These are phyloP conservation scores for Wickerhamiella infanticola DNA, from an alignment of 1,139 yeast species.

Conservation along the genomic window DNA sequence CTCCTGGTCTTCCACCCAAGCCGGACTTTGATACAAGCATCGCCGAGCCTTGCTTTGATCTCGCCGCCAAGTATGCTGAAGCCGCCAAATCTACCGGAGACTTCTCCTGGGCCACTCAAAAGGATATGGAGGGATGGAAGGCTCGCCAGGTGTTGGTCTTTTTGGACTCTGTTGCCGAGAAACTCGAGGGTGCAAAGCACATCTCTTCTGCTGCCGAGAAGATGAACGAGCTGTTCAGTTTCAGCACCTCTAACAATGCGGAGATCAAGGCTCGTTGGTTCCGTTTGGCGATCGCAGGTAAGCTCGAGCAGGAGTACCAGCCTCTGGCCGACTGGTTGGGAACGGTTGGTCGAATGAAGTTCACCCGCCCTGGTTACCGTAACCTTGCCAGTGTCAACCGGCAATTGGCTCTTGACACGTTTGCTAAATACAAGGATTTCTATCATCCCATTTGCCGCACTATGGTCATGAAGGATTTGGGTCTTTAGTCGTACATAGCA, in stretches of 20 bases:
- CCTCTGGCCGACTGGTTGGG: constrained; percentile 70
- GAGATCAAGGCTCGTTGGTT: constrained; percentile 74
- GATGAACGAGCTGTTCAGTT: constrained; percentile 34
- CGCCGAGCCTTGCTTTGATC: constrained; percentile 53
- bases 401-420: constrained; percentile 48
- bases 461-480: constrained; percentile 63
- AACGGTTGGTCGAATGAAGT: constrained; percentile 89
- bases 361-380: constrained; percentile 73
- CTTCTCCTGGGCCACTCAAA: constrained; percentile 20
- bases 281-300: constrained; percentile 31
- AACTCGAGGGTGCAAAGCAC: constrained; percentile 23
- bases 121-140: constrained; percentile 42
- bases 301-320: constrained; percentile 31
- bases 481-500: constrained; percentile 10
- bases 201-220: constrained; percentile 22
- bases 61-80: constrained; percentile 51
- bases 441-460: constrained; percentile 81
- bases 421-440: constrained; percentile 37
- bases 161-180: constrained; percentile 44
- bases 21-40: constrained; percentile 66
- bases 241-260: constrained; percentile 46
- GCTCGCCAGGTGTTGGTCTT: constrained; percentile 70
- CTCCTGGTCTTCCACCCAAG: constrained; percentile 78
- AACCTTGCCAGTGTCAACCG: constrained; percentile 50
- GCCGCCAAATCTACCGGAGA: constrained; percentile 19